Percentiles rank a stretch among this genome's conserved stretches.
Evolutionary conservation across 73 alveolate species (phyloP).

Genomic region (Paramecium pentaurelia): DNA sequence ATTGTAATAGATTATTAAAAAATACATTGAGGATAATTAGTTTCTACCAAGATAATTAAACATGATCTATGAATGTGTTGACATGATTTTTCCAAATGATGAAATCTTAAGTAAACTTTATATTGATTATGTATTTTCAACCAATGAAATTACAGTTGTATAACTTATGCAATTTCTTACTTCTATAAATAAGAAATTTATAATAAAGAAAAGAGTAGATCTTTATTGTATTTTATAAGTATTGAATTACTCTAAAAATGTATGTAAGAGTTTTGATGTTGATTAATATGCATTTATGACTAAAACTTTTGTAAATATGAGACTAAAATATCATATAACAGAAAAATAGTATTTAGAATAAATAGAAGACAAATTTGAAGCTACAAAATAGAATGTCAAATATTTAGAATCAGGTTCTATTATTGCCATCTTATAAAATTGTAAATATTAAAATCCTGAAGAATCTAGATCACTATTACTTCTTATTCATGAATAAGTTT

Average conservation of each 20-base stretch:
- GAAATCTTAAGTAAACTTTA: background rate
- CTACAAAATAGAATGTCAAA: background rate
- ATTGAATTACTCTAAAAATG: background rate
- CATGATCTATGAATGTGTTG: background rate
- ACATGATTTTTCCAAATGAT: background rate
- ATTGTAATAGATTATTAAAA: background rate
- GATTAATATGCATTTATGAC: background rate
- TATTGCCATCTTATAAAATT: background rate
- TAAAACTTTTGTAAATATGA: background rate
- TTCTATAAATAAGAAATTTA: background rate
- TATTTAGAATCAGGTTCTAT: background rate
- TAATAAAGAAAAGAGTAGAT: background rate
- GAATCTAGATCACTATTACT: background rate
- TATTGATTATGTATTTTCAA: background rate
- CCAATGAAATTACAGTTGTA: background rate
- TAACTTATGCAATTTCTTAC: background rate
- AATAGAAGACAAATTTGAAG: background rate
- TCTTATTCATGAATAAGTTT: background rate
- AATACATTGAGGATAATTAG: background rate
- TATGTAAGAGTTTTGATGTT: background rate
- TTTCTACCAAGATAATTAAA: background rate
- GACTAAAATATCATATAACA: background rate
- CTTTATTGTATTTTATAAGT: background rate
- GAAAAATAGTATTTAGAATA: background rate
- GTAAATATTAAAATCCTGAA: background rate